phyloP scores from a whole-genome alignment of 2,329 filamentous ascomycete species.

The Pseudogymnoascus sp. region DNA sequence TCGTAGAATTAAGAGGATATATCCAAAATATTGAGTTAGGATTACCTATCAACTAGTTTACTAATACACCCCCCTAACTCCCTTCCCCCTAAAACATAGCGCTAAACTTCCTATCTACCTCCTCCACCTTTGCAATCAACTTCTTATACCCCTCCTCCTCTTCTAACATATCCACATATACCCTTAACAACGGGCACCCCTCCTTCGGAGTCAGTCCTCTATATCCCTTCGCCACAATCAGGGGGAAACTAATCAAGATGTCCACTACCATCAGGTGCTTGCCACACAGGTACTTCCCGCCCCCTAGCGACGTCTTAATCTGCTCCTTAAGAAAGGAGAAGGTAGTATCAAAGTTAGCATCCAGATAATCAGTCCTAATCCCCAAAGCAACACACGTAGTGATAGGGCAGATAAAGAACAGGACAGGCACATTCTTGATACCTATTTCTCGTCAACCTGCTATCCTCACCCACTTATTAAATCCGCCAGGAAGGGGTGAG shows the following conservation, averaged over 20 bases:
- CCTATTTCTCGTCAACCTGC: constrained; percentile 26
- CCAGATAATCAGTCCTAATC: constrained; percentile 38
- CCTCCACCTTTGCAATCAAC: constrained; percentile 42
- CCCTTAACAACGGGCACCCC: constrained; percentile 39
- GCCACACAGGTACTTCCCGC: constrained; percentile 45
- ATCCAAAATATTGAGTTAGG: neutral
- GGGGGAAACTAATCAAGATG: constrained; percentile 44
- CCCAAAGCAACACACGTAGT: constrained; percentile 45
- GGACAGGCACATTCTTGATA: constrained; percentile 49
- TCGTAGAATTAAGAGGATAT: too few relatives aligned
- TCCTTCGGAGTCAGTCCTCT: constrained; percentile 32
- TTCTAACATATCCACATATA: constrained; percentile 39
- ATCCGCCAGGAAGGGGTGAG: too few relatives aligned
- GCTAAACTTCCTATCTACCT: constrained; percentile 31
- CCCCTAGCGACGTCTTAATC: constrained; percentile 37
- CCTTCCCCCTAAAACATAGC: constrained; percentile 12
- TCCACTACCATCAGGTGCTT: constrained; percentile 43
- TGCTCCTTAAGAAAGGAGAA: constrained; percentile 45
- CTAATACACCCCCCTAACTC: neutral
- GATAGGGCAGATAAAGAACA: constrained; percentile 64
- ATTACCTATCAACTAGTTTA: neutral
- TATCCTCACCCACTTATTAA: neutral
- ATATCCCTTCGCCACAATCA: constrained; percentile 36
- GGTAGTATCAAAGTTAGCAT: constrained; percentile 40
- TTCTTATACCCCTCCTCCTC: constrained; percentile 37